These are phyloP conservation scores for Purpureocillium lavendulum DNA, from an alignment of 2,329 filamentous ascomycete genomes.

Conservation along the genomic window DNA sequence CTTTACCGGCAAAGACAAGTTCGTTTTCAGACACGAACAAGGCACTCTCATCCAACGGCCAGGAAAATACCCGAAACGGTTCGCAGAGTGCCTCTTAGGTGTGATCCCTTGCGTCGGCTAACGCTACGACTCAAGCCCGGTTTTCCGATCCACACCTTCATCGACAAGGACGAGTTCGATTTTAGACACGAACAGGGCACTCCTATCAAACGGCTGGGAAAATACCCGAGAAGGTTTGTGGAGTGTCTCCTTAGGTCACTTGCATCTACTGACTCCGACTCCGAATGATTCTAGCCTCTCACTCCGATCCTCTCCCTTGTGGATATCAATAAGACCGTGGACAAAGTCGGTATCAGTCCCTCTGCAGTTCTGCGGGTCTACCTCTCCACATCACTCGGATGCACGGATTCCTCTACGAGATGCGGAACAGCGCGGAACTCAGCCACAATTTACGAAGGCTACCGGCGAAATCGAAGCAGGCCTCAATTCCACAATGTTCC, in stretches of 20 bases:
- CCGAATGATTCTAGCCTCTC: slow-evolving; percentile 13
- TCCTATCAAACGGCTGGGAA: no score
- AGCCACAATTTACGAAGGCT: slow-evolving; percentile 8
- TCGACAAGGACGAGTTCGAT: no score
- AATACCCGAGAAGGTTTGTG: no score
- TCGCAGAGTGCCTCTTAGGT: slow-evolving; percentile 23
- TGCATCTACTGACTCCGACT: no score
- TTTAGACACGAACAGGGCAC: no score
- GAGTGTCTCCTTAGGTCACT: no score
- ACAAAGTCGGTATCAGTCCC: slow-evolving; percentile 29
- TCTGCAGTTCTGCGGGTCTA: slow-evolving; percentile 27
- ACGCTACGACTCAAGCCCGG: no score
- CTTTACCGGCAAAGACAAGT: no score
- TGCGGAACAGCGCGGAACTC: slow-evolving; percentile 20
- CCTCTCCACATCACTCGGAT: slow-evolving; percentile 26
- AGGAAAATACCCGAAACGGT: slow-evolving; percentile 10
- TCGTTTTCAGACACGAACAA: no score
- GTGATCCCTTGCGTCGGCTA: no score
- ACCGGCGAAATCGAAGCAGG: neutral
- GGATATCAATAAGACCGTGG: slow-evolving; percentile 38
- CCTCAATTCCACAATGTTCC: slow-evolving; percentile 28
- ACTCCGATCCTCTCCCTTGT: slow-evolving; percentile 34
- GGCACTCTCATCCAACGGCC: slow-evolving; percentile 25
- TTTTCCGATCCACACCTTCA: no score
- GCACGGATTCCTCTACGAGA: slow-evolving; percentile 31